Evolutionary conservation across 768 basidiomycete species (phyloP), one percentile per base, ranked within the genome.

Genomic region (Clavaria fumosa): DNA sequence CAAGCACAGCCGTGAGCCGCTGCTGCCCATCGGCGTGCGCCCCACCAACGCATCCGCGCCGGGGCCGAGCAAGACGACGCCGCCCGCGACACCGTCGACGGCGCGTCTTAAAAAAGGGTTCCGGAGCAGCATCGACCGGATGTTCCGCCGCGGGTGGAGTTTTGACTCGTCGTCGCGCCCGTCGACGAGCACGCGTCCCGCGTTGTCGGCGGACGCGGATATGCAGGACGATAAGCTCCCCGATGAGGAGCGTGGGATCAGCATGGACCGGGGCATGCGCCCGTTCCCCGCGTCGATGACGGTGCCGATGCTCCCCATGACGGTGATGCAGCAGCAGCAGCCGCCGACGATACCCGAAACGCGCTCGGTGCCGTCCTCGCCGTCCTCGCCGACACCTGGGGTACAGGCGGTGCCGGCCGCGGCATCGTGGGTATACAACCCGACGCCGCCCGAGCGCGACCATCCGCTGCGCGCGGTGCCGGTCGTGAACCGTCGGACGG

Each of bases 1-100:
- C 19, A 83, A 79, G 50, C 70, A 66, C 41, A 82, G 81, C 50
- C 69, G 76, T 21, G 83, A 85, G 43, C 78, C 78, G 2, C 61
- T 85, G 30, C 62, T 85, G 3, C 79, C 82, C 5, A 55, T 73
- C 27, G 57, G 63, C n/a, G 55, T 51, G 44, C 34, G 33, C 50
- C 18, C 28, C 11, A 5, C 17, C 2, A 17, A 15, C 26, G 10
- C 37, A 3, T 30, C 11, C 21, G 30, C 17, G 20, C 22, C 39
- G 12, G 28, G n/a, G 9, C 15, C 39, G n/a, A 7, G 27, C 7
- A 20, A 23, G 23, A 19, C 7, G 9, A 26, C 15, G 21, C 15
- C 32, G n/a, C 20, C 7, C 10, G 28, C 23, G 20, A 18, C 23
- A 11, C 5, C 10, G n/a, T n/a, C 28, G 3, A 20, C 39, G 11